Evolutionary conservation across 2,329 filamentous ascomycete species (phyloP).

Genomic region (Plectosphaerella plurivora): DNA sequence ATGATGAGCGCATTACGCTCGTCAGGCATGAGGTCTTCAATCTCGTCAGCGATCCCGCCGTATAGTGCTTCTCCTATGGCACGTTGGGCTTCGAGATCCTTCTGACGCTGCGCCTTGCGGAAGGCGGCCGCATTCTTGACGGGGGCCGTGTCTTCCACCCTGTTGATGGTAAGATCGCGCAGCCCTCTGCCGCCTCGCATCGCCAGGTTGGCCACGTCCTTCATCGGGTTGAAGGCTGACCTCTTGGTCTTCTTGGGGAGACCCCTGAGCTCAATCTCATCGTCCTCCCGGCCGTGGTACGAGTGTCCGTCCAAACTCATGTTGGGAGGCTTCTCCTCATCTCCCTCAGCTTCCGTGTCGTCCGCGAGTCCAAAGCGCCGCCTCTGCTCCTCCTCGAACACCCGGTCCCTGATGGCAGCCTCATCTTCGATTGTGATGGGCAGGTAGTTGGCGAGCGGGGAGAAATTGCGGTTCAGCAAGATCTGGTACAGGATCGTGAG

Average conservation of each 20-base stretch:
- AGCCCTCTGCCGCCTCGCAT: constrained; percentile 44
- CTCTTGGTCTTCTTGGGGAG: constrained; percentile 22
- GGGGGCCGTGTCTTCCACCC: constrained; percentile 26
- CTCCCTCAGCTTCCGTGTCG: constrained; percentile 45
- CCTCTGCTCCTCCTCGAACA: constrained; percentile 77
- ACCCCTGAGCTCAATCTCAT: constrained; percentile 28
- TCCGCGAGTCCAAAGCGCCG: constrained; percentile 59
- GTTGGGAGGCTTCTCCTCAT: constrained; percentile 36
- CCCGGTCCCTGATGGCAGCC: constrained; percentile 83
- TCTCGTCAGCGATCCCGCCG: constrained; percentile 82
- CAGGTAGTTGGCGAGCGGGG: constrained; percentile 79
- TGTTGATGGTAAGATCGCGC: constrained; percentile 38
- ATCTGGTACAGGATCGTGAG: constrained; percentile 76
- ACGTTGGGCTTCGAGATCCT: constrained; percentile 68
- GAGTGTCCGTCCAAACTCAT: constrained; percentile 36
- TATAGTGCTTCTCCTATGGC: constrained; percentile 78
- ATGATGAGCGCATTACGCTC: constrained; percentile 82
- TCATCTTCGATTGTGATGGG: constrained; percentile 96
- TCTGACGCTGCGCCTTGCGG: constrained; percentile 41
- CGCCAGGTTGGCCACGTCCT: constrained; percentile 43
- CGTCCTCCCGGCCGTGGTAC: constrained; percentile 9
- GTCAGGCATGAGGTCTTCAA: constrained; percentile 88
- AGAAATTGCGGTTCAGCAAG: constrained; percentile 77
- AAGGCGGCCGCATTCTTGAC: constrained; percentile 41
- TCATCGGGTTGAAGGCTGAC: constrained; percentile 40